Base-by-base conservation (phyloP, 1,139 yeast genomes). In the Geotrichum fermentans region DNA sequence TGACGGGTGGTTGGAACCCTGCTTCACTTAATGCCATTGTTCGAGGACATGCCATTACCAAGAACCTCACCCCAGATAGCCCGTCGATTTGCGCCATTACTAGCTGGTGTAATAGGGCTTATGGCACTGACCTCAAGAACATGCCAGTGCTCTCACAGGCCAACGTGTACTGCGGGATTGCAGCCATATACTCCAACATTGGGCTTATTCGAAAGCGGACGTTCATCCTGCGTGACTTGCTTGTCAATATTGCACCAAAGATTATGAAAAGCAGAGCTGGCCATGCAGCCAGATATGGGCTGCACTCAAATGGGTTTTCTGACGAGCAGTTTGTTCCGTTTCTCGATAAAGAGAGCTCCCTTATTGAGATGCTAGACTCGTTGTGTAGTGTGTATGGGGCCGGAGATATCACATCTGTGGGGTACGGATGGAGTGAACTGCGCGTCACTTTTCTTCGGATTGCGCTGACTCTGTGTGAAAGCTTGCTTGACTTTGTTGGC, bases 121-220 rank as follows among this genome's bases (percentile, higher is more conserved):
- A 79, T 17, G 74, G 80, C n/a, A 68, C 80, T 20, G 68, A 65
- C 2, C 75, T 79, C 51, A 68, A 79, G 1, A 79, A 78, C 20
- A 51, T 68, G 43, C 60, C 64, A 4, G 57, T 65, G 1, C 56
- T 61, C 4, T 61, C 61, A 8, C 65, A 64, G 36, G 59, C 63
- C 44, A 62, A 78, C 43, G 74, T 89, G 0, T 83, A 82, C 62
- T 73, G 83, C 17, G 75, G 83, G 0, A 67, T 90, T 53, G 86
- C 95, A 0, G 65, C 80, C 3, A 68, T 85, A 1, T 88, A 83
- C 62, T 72, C 79, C 2, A 77, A 75, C 36, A 71, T 89, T 48
- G 80, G 82, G 0, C 73, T 84, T 61, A 55, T 63, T 8, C 72
- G 97, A 55, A 89, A 89, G 57, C 73, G 82, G 53, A 80, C 88